Percentiles rank a stretch among this genome's conserved stretches.
Conservation (phyloP, 495 filamentous ascomycete genomes). For the Baudoinia panamericana region DNA sequence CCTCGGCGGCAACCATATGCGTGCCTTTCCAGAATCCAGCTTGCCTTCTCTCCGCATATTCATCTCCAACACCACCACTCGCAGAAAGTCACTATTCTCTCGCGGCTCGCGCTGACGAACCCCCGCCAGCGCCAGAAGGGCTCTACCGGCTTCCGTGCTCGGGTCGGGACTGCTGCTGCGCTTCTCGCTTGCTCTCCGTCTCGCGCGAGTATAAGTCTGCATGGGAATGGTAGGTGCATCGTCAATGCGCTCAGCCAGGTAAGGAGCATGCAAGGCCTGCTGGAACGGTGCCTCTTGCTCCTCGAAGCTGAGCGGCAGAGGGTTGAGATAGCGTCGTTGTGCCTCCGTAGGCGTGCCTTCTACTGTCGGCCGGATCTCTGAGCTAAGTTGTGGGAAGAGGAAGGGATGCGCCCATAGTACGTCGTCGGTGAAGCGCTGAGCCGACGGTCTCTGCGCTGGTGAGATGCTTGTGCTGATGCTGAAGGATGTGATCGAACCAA, state of each 20-base stretch:
- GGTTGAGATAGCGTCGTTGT: constrained; percentile 83
- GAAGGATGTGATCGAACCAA: constrained; percentile 63
- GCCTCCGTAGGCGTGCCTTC: constrained; percentile 41
- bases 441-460: constrained; percentile 22
- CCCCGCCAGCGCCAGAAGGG: constrained; percentile 25
- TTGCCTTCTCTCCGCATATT: constrained; percentile 90
- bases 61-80: constrained; percentile 92
- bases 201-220: constrained; percentile 27
- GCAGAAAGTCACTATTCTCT: constrained; percentile 88
- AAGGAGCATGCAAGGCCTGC: constrained; percentile 15
- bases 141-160: constrained; percentile 25
- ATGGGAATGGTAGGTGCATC: constrained; percentile 28
- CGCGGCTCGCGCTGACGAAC: constrained; percentile 76
- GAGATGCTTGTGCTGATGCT: constrained; percentile 12
- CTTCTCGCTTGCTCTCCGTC: constrained; percentile 9
- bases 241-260: constrained; percentile 5
- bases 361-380: constrained; percentile 69
- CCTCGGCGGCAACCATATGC: constrained; percentile 77
- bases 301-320: constrained; percentile 38
- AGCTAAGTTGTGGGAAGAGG: constrained; percentile 68
- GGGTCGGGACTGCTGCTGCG: constrained; percentile 9
- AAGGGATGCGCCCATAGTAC: constrained; percentile 71
- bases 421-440: constrained; percentile 66
- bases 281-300: constrained; percentile 17
- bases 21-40: constrained; percentile 69